A percentile compares a stretch with the other conserved stretches of the same genome.
Conservation (phyloP, 805 yeast genomes). For the Scheffersomyces spartinae region DNA sequence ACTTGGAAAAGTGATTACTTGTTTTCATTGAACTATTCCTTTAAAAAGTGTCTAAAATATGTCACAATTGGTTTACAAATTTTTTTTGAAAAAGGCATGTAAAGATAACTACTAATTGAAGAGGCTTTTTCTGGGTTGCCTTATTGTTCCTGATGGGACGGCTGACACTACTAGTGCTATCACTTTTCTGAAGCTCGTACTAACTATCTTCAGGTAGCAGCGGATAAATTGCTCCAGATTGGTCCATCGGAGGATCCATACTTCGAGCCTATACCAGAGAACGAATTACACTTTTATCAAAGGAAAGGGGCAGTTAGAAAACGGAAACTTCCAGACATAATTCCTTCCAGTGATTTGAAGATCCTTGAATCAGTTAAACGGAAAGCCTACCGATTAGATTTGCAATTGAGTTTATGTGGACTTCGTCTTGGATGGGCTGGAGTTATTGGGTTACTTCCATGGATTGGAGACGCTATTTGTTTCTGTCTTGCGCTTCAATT, state of each 20-base stretch:
- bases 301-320: slow-evolving; percentile 27
- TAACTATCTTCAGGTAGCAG: too few species aligned
- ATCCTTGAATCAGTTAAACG: slow-evolving; percentile 23
- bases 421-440: slow-evolving; percentile 32
- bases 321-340: slow-evolving; percentile 22
- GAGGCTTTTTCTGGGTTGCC: too few species aligned
- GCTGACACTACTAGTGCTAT: too few species aligned
- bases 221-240: too few species aligned
- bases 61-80: slow-evolving; percentile 21
- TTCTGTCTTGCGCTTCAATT: slow-evolving; percentile 18
- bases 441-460: slow-evolving; percentile 28
- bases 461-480: slow-evolving; percentile 27
- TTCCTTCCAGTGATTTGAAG: slow-evolving; percentile 21
- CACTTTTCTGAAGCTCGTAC: too few species aligned
- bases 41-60: too few species aligned
- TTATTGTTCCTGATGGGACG: too few species aligned
- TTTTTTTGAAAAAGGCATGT: slow-evolving; percentile 28
- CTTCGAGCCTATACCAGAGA: slow-evolving; percentile 27
- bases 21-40: too few species aligned
- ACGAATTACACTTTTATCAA: slow-evolving; percentile 31
- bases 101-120: neutral
- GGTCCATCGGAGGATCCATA: slow-evolving; percentile 32
- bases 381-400: slow-evolving; percentile 27
- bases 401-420: slow-evolving; percentile 29
- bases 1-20: too few species aligned